Conservation (phyloP, 768 basidiomycete genomes). For the Russula foetens region DNA sequence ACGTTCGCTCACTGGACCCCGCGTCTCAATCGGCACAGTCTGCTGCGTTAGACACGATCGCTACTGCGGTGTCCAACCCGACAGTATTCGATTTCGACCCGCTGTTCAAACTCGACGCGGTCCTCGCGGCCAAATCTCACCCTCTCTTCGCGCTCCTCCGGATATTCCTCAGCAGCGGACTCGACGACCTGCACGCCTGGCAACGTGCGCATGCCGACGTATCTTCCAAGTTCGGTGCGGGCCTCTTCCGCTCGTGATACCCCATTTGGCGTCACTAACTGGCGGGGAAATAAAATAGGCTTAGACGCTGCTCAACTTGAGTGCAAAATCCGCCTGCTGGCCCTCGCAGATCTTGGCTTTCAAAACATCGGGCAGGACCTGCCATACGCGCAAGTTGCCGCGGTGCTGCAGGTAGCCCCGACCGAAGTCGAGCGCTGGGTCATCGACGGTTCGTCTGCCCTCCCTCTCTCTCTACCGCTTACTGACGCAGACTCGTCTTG, state of each 20-base stretch:
- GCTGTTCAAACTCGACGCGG: conserved; percentile 66
- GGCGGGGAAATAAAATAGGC: conserved; percentile 29
- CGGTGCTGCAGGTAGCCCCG: conserved; percentile 53
- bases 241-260: background rate
- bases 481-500: too few species aligned
- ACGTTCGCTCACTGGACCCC: conserved; percentile 51
- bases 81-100: conserved; percentile 74
- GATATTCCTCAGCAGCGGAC: conserved; percentile 59
- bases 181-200: conserved; percentile 60
- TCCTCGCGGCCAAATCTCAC: conserved; percentile 56
- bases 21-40: conserved; percentile 42
- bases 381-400: conserved; percentile 60
- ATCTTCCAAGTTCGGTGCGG: conserved; percentile 51
- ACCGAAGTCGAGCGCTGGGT: conserved; percentile 79
- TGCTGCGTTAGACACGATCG: conserved; percentile 54
- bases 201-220: conserved; percentile 37
- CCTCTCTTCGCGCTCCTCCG: conserved; percentile 69
- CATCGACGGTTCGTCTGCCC: conserved; percentile 58
- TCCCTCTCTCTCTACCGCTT: background rate
- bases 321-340: conserved; percentile 72
- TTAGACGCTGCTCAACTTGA: conserved; percentile 54
- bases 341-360: conserved; percentile 70
- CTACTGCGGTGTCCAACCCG: conserved; percentile 56
- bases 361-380: conserved; percentile 67
- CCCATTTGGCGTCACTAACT: background rate